Percentiles rank a stretch among this genome's conserved stretches.
Conservation (phyloP, 78 protist genomes). For the Emiliania huxleyi region DNA sequence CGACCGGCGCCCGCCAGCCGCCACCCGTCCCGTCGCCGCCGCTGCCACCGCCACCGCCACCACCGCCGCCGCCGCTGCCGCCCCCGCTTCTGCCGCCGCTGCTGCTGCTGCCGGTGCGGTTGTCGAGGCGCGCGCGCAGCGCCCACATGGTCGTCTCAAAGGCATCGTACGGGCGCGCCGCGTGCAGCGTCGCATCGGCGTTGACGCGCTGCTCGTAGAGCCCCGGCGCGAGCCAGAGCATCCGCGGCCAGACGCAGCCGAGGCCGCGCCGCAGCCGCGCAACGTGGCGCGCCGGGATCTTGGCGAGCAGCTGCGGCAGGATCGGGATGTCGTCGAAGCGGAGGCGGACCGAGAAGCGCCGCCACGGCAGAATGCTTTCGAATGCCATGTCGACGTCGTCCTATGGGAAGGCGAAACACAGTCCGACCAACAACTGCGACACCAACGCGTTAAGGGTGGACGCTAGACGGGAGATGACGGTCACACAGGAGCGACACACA, state of each 20-base stretch:
- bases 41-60: too few species aligned
- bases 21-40: background rate
- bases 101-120: too few species aligned
- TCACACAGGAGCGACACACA: too few species aligned
- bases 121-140: conserved; percentile 4
- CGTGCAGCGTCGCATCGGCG: background rate
- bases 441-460: too few species aligned
- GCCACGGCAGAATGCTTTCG: background rate
- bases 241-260: conserved; percentile 2
- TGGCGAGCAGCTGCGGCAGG: background rate
- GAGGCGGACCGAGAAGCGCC: background rate
- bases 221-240: background rate
- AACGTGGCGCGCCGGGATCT: background rate
- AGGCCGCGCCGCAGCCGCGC: background rate
- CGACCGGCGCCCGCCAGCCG: background rate
- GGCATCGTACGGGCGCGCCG: background rate
- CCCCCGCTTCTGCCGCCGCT: too few species aligned
- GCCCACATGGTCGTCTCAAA: background rate
- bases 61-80: too few species aligned
- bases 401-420: too few species aligned
- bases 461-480: too few species aligned
- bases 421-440: too few species aligned
- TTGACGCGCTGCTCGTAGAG: background rate
- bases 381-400: background rate
- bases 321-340: background rate